Percentiles rank a stretch among this genome's conserved stretches.
Conservation (phyloP, 2,329 filamentous ascomycete species). For the Cytospora chrysosperma region DNA sequence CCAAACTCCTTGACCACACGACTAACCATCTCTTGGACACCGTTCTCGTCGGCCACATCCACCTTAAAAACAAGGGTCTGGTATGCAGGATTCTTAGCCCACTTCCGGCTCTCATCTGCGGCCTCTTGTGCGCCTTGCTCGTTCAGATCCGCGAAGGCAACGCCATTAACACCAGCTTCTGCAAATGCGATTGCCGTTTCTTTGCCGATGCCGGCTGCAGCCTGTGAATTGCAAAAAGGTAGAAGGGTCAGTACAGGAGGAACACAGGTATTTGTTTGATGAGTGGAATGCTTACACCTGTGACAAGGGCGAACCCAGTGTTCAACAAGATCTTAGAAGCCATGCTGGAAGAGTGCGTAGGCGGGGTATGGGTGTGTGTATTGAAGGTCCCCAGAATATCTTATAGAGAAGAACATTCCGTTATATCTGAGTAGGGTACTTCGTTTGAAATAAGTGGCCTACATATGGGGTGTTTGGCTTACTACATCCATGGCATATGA, state of each 20-base stretch:
- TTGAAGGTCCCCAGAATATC: too few species aligned
- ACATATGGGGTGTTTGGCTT: too few species aligned
- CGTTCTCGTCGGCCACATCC: background rate
- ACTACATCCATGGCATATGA: too few species aligned
- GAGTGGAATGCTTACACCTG: background rate
- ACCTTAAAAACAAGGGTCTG: background rate
- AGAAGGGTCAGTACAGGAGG: background rate
- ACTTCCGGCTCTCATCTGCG: constrained; percentile 6
- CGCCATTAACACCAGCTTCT: constrained; percentile 2
- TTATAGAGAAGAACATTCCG: too few species aligned
- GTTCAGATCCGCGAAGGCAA: constrained; percentile 13
- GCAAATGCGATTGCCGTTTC: constrained; percentile 13
- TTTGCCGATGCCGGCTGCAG: constrained; percentile 14
- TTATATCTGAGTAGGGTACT: too few species aligned
- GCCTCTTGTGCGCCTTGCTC: constrained; percentile 2
- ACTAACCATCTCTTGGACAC: background rate
- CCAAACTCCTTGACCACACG: background rate
- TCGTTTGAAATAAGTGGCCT: too few species aligned
- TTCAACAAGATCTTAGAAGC: background rate
- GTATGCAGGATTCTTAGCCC: background rate
- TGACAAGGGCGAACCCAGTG: background rate
- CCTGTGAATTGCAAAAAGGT: too few species aligned
- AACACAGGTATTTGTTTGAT: background rate
- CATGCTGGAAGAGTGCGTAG: background rate
- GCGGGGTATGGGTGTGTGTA: too few species aligned